A percentile compares a stretch with the other conserved stretches of the same genome.
These are phyloP conservation scores for Sclerotiophoma versabilis DNA, from an alignment of 2,329 filamentous ascomycete species.

Conservation along the genomic window DNA sequence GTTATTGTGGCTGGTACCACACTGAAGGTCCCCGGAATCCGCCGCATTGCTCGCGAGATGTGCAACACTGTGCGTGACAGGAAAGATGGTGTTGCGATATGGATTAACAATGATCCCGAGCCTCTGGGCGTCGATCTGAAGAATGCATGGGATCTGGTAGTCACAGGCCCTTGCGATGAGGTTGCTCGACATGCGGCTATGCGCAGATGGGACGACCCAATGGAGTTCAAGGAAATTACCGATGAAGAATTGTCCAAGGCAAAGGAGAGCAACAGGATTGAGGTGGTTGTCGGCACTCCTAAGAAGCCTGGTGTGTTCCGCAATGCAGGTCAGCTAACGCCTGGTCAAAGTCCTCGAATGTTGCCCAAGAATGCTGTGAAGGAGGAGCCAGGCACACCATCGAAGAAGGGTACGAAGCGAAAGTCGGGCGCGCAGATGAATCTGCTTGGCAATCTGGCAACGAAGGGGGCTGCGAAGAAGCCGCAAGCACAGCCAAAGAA, in stretches of 20 bases:
- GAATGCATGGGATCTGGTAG: constrained; percentile 90
- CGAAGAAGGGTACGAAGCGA: constrained; percentile 43
- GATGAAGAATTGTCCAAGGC: constrained; percentile 43
- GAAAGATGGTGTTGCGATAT: constrained; percentile 84
- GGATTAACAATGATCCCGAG: constrained; percentile 90
- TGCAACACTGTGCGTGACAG: constrained; percentile 84
- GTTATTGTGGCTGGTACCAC: constrained; percentile 95
- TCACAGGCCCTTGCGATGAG: constrained; percentile 86
- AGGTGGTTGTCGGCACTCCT: constrained; percentile 45
- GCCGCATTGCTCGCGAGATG: constrained; percentile 88
- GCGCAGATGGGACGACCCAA: constrained; percentile 63
- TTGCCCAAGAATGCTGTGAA: constrained; percentile 31
- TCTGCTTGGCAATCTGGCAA: constrained; percentile 30
- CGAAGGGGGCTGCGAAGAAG: constrained; percentile 34
- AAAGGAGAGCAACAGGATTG: constrained; percentile 41
- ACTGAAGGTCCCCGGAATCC: constrained; percentile 91
- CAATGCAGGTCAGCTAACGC: constrained; percentile 45
- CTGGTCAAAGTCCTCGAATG: constrained; percentile 46
- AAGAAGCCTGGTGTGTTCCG: constrained; percentile 38
- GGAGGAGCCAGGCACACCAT: constrained; percentile 38
- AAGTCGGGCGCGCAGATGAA: constrained; percentile 36
- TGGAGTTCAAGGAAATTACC: constrained; percentile 43
- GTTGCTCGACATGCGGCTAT: constrained; percentile 76
- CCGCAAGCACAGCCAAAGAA: constrained; percentile 41
- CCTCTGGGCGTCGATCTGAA: constrained; percentile 85